phyloP scores from a whole-genome alignment of 331 rosid species.

The Dryas integrifolia region DNA sequence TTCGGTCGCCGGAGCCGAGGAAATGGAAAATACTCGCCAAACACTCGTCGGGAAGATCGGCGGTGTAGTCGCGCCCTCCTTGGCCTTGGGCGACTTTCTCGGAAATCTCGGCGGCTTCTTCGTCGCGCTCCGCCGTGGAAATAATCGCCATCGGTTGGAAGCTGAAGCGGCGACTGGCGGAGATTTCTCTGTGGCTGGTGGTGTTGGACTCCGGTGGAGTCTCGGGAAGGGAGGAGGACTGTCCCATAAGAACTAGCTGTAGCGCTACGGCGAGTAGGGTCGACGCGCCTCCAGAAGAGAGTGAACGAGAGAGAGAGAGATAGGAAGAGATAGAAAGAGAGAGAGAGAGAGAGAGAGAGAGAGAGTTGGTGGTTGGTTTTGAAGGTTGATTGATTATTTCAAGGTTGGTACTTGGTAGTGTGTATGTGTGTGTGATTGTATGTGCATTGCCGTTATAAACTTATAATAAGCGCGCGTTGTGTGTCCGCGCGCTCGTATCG shows the following conservation, averaged over 20 bases:
- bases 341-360: neutral
- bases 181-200: conserved; percentile 3
- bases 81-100: conserved; percentile 4
- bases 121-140: neutral
- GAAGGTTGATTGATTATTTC: conserved; percentile 3
- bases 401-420: neutral
- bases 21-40: conserved; percentile 50
- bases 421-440: too few relatives aligned
- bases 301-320: neutral
- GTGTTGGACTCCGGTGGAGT: conserved; percentile 20
- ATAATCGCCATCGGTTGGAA: conserved; percentile 19
- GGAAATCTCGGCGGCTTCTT: conserved; percentile 14
- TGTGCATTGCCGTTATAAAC: neutral
- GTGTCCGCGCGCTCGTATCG: too few relatives aligned
- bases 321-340: neutral
- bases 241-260: conserved; percentile 43
- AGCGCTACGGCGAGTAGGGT: neutral
- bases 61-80: conserved; percentile 37
- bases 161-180: conserved; percentile 28
- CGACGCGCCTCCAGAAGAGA: conserved; percentile 8
- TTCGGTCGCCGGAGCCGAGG: conserved; percentile 58
- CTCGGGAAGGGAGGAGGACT: conserved; percentile 45
- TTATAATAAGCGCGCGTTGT: neutral
- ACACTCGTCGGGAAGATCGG: conserved; percentile 70
- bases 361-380: conserved; percentile 2